Base-by-base conservation (phyloP, 1,139 yeast genomes). In the Kurtzmaniella natalensis region DNA sequence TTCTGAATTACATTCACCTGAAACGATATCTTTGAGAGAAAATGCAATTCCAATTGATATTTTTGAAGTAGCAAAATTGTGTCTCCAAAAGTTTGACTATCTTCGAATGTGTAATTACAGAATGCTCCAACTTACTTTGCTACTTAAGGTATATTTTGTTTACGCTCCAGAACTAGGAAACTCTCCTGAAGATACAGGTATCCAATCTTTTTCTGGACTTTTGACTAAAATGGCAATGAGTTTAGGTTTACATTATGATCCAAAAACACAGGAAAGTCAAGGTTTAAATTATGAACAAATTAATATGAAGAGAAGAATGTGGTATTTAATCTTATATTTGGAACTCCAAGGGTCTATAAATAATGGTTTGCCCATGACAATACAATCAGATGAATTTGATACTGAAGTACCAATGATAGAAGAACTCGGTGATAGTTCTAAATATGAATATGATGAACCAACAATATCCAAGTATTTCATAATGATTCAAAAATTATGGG, bases 161-260 rank as follows among this genome's bases (percentile, higher is more conserved):
- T 57, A 48, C 32, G 76, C 78, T 0, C 78, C 78, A 0, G 78
- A 73, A 42, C 76, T 71, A 42, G 76, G 77, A 13, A 59, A 55
- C 14, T 51, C 53, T 3, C 54, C 58, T 4, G 74, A 66, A 33
- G 74, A 72, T 20, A 70, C 70, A 7, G 76, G 67, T 37, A 52
- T 69, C 0, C 72, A 66, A 34, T 61, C 68, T 1, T 60, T 62
- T 33, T 55, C 61, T 3, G 69, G 72, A 3, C 51, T 67, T 45
- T 41, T 72, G 28, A 49, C 69, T 3, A 74, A 70, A 38, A 63
- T 68, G 59, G 76, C 69, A 0, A 55, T 60, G 25, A 56, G 73
- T 0, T 53, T 72, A 28, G 78, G 78, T 0, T 39, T 73, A 17
- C 68, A 74, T 47, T 54, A 75, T 23, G 77, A 72, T 37, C 73